Base-by-base conservation (phyloP, 257 asterid genomes). In the Voacanga thouarsii region DNA sequence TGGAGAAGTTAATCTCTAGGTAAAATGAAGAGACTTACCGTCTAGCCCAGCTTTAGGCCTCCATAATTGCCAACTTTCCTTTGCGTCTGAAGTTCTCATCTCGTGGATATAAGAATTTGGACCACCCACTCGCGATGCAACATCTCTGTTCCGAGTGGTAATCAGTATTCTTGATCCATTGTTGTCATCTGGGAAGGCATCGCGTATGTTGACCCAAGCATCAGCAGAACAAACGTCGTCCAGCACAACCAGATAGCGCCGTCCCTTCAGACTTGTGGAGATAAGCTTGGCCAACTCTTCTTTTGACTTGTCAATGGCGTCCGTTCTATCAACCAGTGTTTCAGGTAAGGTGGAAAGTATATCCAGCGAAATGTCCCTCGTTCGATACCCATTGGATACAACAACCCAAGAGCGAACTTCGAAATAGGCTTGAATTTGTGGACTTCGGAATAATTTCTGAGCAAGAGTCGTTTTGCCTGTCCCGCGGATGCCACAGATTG, bases 401-500 rank as follows among this genome's bases (percentile, higher is more conserved):
- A 14, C 21, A 1, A 43, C 12, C 74, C 74, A 69, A 33, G 19
- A 19, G 16, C 55, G 7, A 41, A 43, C 28, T 0, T 7, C 5
- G 26, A 69, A 69, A 2, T 4, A 14, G 7, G 2, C 0, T 41
- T 4, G 4, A 23, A 69, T 45, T 1, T 9, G 0, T 8, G 12
- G 74, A 21, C 10, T 8, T 4, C 5, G 7, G 28, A 5, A 69
- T 10, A 69, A 3, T 21, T 21, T 41, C 28, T 7, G 4, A 0
- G 74, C 74, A 15, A 69, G 28, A 41, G 74, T 69, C 8, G 74
- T 41, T 45, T 43, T 69, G 30, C 74, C 74, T 5, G 43, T n/a
- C 1, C 74, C 74, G 0, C 15, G 30, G 55, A 69, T 69, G 10
- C 74, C 74, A 43, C 47, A 43, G 6, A 69, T 41, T 9, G 55